Base-by-base conservation (phyloP, 208 protist genomes). In the Porcisia deanei region DNA sequence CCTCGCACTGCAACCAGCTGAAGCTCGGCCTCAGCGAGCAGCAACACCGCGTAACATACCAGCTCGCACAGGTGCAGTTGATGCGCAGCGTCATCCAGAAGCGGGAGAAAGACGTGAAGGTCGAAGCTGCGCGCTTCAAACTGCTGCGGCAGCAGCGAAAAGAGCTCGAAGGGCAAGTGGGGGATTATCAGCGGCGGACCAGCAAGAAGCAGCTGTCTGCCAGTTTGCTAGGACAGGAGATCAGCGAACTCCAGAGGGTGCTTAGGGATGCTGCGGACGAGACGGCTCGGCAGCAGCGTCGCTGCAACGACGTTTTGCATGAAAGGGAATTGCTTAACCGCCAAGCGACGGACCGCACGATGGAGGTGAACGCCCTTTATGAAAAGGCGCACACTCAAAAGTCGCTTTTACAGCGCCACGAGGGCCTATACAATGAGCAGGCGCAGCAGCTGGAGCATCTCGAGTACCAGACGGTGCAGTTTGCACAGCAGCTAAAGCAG, bases 311-410 rank as follows among this genome's bases (percentile, higher is more conserved):
- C 47, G 92, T 99, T n/a, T 86, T 98, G 39, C 96, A 97, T 70
- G 98, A 99, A 85, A 82, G 98, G 45, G 97, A 99, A 77, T 88
- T 98, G 12, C 87, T 99, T 9, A 84, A 87, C 57, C 88, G 87
- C 49, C 94, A 99, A 79, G 89, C 99, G 20, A 98, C 99, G 60
- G 75, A 94, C 65, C 87, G 98, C 39, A 96, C 98, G 66, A 93
- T 97, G 79, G 98, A 99, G 86, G 88, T 99, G 20, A 88, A 91
- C 60, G 68, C 87, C 60, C 80, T 99, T 12, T 99, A 99, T 83
- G 98, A 99, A 74, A 98, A 98, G 77, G 94, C 99, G 22, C 97
- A 94, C 76, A 96, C 99, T 34, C 97, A 99, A 79, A 86, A 98
- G 79, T 86, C 90, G n/a, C 91, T 94, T 43, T 86, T 99, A 7